A percentile compares a stretch with the other conserved stretches of the same genome.
Conservation (phyloP, 2,329 filamentous ascomycete species). For the Zasmidium angulare region DNA sequence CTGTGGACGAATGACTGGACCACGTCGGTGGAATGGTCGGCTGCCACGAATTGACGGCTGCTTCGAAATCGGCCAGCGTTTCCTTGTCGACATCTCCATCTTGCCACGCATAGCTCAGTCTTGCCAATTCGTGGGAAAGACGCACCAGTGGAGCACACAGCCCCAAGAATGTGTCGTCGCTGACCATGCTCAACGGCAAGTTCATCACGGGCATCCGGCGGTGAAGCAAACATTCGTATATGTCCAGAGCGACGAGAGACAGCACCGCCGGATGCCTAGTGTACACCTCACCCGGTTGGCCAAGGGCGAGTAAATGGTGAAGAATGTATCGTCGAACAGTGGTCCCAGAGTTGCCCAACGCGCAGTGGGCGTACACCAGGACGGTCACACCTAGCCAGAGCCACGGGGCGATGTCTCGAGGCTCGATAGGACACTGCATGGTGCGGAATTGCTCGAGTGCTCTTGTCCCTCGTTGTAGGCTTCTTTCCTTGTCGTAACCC, state of each 20-base stretch:
- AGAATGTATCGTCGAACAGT: not conserved
- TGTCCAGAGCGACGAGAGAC: not conserved
- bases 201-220: not conserved
- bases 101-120: not conserved
- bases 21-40: not conserved
- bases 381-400: not conserved
- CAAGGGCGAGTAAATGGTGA: not conserved
- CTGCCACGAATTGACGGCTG: not conserved
- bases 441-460: not conserved
- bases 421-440: not conserved
- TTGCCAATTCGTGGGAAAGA: not conserved
- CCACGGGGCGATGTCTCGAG: not conserved
- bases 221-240: not conserved
- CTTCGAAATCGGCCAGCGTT: not conserved
- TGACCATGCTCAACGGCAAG: not conserved
- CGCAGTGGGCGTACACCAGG: not conserved
- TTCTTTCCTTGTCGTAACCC: not conserved
- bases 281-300: not conserved
- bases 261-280: not conserved
- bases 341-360: not conserved
- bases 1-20: not conserved
- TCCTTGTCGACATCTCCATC: not conserved
- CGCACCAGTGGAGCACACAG: not conserved
- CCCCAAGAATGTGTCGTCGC: not conserved
- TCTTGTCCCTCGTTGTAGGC: not conserved